phyloP scores from a whole-genome alignment of 1,284 basidiomycete genomes.

The Leccinum glutinopallens region DNA sequence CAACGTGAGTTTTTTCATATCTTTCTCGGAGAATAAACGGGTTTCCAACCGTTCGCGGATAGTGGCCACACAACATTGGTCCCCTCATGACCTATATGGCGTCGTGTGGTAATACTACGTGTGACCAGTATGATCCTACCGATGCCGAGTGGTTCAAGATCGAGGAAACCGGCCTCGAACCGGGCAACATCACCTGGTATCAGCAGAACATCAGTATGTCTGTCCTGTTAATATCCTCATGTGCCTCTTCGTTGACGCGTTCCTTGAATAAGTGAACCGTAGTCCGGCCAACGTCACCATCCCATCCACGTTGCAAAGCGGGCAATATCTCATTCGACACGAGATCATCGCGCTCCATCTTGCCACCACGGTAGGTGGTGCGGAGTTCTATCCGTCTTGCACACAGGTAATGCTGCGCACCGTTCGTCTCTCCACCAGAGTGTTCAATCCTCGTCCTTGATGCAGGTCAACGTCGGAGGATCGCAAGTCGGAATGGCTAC shows the following conservation, averaged over 20 bases:
- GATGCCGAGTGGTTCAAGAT: constrained; percentile 75
- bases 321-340: constrained; percentile 54
- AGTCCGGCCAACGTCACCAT: constrained; percentile 41
- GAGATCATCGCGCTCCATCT: constrained; percentile 56
- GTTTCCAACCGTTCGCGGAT: constrained; percentile 2
- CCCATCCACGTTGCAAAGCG: constrained; percentile 44
- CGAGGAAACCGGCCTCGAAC: constrained; percentile 44
- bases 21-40: background rate
- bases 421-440: too few species aligned
- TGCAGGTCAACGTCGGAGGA: constrained; percentile 58
- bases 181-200: constrained; percentile 37
- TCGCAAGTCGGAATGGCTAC: constrained; percentile 48
- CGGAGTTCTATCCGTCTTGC: constrained; percentile 60
- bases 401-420: constrained; percentile 39
- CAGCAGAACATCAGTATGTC: constrained; percentile 38
- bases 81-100: constrained; percentile 76
- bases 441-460: background rate
- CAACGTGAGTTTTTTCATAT: constrained; percentile 42
- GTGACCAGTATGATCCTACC: constrained; percentile 59
- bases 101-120: constrained; percentile 55
- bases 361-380: constrained; percentile 44
- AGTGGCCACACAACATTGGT: constrained; percentile 76
- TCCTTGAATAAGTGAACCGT: constrained; percentile 27
- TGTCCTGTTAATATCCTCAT: background rate
- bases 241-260: constrained; percentile 7